These are phyloP conservation scores for Trichoderma cornu-damae DNA, from an alignment of 2,329 filamentous ascomycete species.

Conservation along the genomic window DNA sequence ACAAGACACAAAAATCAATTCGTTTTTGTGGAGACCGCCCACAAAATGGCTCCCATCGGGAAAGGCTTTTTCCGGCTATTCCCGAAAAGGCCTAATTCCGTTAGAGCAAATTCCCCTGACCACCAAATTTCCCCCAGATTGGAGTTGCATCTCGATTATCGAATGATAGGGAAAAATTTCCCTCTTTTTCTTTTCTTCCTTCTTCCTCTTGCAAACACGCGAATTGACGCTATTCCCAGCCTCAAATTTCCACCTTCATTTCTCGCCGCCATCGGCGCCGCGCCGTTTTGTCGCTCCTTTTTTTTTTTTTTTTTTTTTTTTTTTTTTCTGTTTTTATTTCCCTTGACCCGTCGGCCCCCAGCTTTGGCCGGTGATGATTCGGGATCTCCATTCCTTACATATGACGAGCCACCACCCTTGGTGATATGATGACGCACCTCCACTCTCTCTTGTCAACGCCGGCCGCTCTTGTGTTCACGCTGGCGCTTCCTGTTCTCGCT, in stretches of 20 bases:
- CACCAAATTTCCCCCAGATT: slow-evolving; percentile 18
- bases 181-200: neutral
- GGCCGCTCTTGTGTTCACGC: neutral
- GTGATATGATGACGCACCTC: neutral
- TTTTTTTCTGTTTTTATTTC: neutral
- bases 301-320: too few relatives aligned
- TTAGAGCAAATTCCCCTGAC: slow-evolving; percentile 9
- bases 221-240: neutral
- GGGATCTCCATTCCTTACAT: slow-evolving; percentile 10
- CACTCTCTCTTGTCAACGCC: slow-evolving; percentile 3
- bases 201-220: neutral
- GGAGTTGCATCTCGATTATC: slow-evolving; percentile 6
- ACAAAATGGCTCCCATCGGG: slow-evolving; percentile 6
- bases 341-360: neutral
- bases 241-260: neutral
- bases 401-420: slow-evolving; percentile 5
- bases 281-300: slow-evolving; percentile 14
- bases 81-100: neutral
- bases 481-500: slow-evolving; percentile 1
- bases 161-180: too few relatives aligned
- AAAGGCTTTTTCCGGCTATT: slow-evolving; percentile 1
- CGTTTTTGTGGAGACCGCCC: too few relatives aligned
- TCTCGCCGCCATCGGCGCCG: slow-evolving; percentile 2
- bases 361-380: slow-evolving; percentile 4
- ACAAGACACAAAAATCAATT: too few relatives aligned